Base-by-base conservation (phyloP, 1,284 basidiomycete genomes). In the Bjerkandera adusta region DNA sequence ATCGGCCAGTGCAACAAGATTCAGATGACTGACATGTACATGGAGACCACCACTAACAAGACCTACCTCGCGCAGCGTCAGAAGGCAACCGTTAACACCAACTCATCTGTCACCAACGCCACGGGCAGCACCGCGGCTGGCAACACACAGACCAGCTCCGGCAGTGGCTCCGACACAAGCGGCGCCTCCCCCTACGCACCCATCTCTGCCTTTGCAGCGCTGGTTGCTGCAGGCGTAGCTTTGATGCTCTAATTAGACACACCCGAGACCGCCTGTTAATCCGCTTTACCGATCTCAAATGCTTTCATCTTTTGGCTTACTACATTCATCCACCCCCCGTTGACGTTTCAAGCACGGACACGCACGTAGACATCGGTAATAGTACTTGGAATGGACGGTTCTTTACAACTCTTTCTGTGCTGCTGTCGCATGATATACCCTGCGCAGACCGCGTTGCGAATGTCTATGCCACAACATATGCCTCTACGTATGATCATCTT, bases 1-100 rank as follows among this genome's bases (percentile, higher is more conserved):
- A 80, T 88, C 52, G 84, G 85, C 12, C 56, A 74, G 52, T 88
- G 86, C 68, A 65, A 69, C 52, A 69, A 69, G 15, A 76, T 79
- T 46, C 76, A 79, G 2, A 54, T 67, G 16, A 64, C 67, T 22
- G 71, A 85, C 60, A 62, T 87, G 47, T 89, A 88, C 62, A 67
- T 75, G 16, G 85, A 88, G 63, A 79, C 77, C 21, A 87, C 75
- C 48, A 66, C 67, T 39, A 87, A 86, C 57, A 63, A 59, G 30
- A 69, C 80, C 0, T 83, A 85, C 74, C 81, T 81, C 21, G 73
- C 59, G 27, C n/a, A 41, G 24, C 36, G 38, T 29, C 12, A 56
- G 47, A 48, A 40, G n/a, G 30, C 48, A 18, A 6, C 36, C 25
- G 25, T 34, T n/a, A 26, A 32, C 25, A 24, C 33, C 13, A 32